These are phyloP conservation scores for Acrocalymma vagum DNA, from an alignment of 2,329 filamentous ascomycete genomes.

Conservation along the genomic window DNA sequence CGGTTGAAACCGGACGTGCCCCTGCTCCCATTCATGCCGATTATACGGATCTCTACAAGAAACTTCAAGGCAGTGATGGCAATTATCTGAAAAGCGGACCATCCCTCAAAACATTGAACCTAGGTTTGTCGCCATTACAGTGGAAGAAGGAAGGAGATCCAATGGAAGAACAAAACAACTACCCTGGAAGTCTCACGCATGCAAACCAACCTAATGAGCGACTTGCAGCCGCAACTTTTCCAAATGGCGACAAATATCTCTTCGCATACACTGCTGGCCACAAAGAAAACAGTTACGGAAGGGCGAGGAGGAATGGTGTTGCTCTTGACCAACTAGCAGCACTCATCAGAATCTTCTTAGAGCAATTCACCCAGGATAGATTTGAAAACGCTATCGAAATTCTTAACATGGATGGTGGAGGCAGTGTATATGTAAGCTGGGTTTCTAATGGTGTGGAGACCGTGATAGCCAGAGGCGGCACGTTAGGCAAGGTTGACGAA, in stretches of 20 bases:
- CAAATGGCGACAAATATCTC: constrained; percentile 1
- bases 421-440: constrained; percentile 6
- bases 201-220: constrained; percentile 6
- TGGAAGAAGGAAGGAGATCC: background rate
- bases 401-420: constrained; percentile 3
- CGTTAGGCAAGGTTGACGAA: background rate
- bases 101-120: background rate
- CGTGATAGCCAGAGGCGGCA: background rate
- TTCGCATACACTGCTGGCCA: constrained; percentile 5
- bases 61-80: no score
- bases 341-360: background rate
- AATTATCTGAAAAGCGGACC: no score
- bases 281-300: no score
- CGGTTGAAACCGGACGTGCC: no score
- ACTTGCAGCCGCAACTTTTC: background rate
- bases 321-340: constrained; percentile 1
- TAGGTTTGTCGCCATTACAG: background rate
- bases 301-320: background rate
- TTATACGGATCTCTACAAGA: no score
- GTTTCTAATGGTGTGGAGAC: background rate
- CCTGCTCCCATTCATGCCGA: no score
- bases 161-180: background rate
- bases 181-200: constrained; percentile 4
- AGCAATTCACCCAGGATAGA: background rate
- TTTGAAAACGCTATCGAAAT: background rate